Evolutionary conservation across 768 basidiomycete species (phyloP).

Genomic region (Mrakia blollopis): DNA sequence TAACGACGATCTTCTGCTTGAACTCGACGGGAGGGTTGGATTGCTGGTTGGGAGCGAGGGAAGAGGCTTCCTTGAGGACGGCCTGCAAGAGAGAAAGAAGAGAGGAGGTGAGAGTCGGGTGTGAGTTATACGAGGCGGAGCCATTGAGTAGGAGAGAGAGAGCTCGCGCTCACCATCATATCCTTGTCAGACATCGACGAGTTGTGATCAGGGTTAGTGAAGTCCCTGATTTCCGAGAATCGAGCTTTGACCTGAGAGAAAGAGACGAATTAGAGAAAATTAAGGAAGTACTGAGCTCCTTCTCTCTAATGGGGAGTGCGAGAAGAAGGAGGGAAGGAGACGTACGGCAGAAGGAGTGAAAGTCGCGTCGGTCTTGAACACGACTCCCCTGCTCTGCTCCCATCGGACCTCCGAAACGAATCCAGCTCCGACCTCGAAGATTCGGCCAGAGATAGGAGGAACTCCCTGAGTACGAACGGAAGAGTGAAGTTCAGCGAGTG

Average conservation of each 20-base stretch:
- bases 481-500: neutral
- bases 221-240: constrained; percentile 78
- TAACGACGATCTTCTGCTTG: constrained; percentile 82
- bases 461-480: constrained; percentile 36
- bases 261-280: neutral
- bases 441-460: constrained; percentile 44
- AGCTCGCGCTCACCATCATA: constrained; percentile 38
- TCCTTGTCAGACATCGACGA: constrained; percentile 55
- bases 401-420: constrained; percentile 87
- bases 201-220: constrained; percentile 63
- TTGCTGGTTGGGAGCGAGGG: constrained; percentile 63
- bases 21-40: constrained; percentile 67
- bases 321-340: neutral
- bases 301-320: neutral
- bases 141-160: too few relatives aligned
- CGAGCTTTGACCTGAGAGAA: constrained; percentile 63
- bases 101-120: neutral
- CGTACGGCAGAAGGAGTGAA: constrained; percentile 92
- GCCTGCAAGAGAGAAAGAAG: constrained; percentile 44
- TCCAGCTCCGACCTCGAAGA: constrained; percentile 91
- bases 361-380: constrained; percentile 81
- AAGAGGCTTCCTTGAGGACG: constrained; percentile 61
- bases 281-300: neutral
- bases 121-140: too few relatives aligned
- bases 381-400: constrained; percentile 74